Conservation (phyloP, 768 basidiomycete species). For the Podaxis sp. region DNA sequence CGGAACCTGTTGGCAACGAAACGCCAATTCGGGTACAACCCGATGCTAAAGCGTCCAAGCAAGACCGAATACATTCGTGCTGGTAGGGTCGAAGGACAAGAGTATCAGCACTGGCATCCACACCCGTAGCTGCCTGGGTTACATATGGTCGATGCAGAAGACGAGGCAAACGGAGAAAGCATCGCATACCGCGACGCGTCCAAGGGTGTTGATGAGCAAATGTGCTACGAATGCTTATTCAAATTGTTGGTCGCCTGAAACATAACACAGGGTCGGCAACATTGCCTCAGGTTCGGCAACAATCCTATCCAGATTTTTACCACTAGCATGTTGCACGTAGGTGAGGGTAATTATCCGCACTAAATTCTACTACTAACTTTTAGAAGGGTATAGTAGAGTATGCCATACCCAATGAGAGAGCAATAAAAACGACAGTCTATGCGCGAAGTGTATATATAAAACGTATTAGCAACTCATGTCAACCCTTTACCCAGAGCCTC, state of each 20-base stretch:
- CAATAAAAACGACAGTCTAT: constrained; percentile 31
- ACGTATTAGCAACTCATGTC: constrained; percentile 4
- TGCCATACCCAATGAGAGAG: constrained; percentile 11
- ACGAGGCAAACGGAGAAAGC: not conserved
- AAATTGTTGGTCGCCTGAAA: not conserved
- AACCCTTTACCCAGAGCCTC: constrained; percentile 36
- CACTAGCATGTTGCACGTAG: not conserved
- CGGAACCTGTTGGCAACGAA: constrained; percentile 80
- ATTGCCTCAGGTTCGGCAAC: not conserved
- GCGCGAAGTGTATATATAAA: constrained; percentile 28
- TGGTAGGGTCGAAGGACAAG: constrained; percentile 82
- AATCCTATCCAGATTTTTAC: not conserved
- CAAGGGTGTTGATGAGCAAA: not conserved
- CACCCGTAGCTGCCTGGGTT: not conserved
- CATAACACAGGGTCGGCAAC: not conserved
- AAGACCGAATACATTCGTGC: constrained; percentile 71
- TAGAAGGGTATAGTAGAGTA: constrained; percentile 14
- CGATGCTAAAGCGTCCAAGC: constrained; percentile 60
- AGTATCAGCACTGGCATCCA: constrained; percentile 12
- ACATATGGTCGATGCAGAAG: not conserved
- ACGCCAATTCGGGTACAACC: constrained; percentile 80
- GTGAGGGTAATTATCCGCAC: constrained; percentile 11
- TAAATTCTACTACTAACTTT: constrained; percentile 13
- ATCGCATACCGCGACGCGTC: constrained; percentile 1
- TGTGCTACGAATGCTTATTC: not conserved